A percentile compares a stretch with the other conserved stretches of the same genome.
These are phyloP conservation scores for Rhexocercosporidium sp. DNA, from an alignment of 2,329 filamentous ascomycete genomes.

Conservation along the genomic window DNA sequence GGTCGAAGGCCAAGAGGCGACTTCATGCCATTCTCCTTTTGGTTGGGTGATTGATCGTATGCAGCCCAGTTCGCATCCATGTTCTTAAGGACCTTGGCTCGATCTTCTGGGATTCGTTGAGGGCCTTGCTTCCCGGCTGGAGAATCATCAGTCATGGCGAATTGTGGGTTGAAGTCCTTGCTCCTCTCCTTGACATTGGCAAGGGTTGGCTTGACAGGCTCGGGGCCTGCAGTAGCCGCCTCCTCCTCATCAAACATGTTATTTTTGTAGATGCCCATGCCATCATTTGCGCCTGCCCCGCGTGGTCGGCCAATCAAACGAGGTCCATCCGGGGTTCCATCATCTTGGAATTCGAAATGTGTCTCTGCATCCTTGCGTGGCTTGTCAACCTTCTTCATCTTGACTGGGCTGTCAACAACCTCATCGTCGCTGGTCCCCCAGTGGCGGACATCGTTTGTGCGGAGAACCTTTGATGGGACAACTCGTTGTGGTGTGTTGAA, in stretches of 20 bases:
- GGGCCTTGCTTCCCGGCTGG: slow-evolving; percentile 52
- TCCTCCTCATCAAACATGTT: slow-evolving; percentile 64
- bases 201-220: slow-evolving; percentile 46
- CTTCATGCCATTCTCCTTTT: slow-evolving; percentile 46
- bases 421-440: slow-evolving; percentile 77
- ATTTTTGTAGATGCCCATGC: slow-evolving; percentile 77
- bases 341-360: slow-evolving; percentile 85
- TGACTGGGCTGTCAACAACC: slow-evolving; percentile 61
- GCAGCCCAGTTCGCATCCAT: slow-evolving; percentile 69
- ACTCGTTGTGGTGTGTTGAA: slow-evolving; percentile 82
- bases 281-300: slow-evolving; percentile 68
- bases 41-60: slow-evolving; percentile 61
- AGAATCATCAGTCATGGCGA: slow-evolving; percentile 73
- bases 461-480: slow-evolving; percentile 63
- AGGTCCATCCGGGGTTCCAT: slow-evolving; percentile 63
- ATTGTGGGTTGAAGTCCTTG: slow-evolving; percentile 81
- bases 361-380: slow-evolving; percentile 79
- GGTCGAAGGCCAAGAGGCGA: slow-evolving; percentile 24
- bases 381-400: slow-evolving; percentile 64
- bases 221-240: slow-evolving; percentile 32
- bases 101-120: slow-evolving; percentile 59
- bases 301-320: slow-evolving; percentile 53
- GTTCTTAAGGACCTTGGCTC: slow-evolving; percentile 73
- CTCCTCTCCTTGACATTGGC: slow-evolving; percentile 75
- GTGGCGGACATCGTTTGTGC: slow-evolving; percentile 73